These are phyloP conservation scores for Wickerhamiella hasegawae DNA, from an alignment of 805 yeast species.

Conservation along the genomic window DNA sequence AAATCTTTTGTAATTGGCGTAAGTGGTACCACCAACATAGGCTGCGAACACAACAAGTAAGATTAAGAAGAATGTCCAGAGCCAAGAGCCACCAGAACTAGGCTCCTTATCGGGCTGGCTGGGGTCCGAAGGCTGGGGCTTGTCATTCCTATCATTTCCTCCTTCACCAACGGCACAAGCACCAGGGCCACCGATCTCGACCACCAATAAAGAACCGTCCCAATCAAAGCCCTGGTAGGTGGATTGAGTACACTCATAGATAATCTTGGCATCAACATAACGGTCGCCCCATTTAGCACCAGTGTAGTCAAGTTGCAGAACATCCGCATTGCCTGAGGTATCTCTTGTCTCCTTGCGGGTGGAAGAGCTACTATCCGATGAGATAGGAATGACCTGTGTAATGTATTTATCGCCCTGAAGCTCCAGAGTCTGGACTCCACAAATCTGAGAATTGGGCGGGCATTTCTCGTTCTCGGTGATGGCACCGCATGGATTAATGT, in stretches of 20 bases:
- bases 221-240: slow-evolving; percentile 6
- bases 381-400: slow-evolving; percentile 44
- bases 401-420: slow-evolving; percentile 34
- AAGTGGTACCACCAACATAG: slow-evolving; percentile 58
- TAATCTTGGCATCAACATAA: slow-evolving; percentile 21
- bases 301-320: slow-evolving; percentile 23
- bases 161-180: background rate
- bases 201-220: slow-evolving; percentile 9
- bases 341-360: slow-evolving; percentile 1
- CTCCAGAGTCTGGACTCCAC: slow-evolving; percentile 50
- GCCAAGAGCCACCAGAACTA: slow-evolving; percentile 47
- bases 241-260: slow-evolving; percentile 17
- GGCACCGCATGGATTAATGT: slow-evolving; percentile 51
- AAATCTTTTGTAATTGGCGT: slow-evolving; percentile 59
- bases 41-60: slow-evolving; percentile 52
- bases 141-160: slow-evolving; percentile 11
- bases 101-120: slow-evolving; percentile 18
- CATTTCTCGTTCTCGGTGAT: slow-evolving; percentile 32
- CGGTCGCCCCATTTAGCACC: slow-evolving; percentile 60
- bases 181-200: slow-evolving; percentile 11
- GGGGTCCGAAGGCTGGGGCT: slow-evolving; percentile 13
- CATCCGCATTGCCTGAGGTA: slow-evolving; percentile 17
- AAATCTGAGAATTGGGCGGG: slow-evolving; percentile 55
- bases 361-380: slow-evolving; percentile 1
- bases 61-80: slow-evolving; percentile 70